A percentile compares a stretch with the other conserved stretches of the same genome.
These are phyloP conservation scores for Pythium utonaiense DNA, from an alignment of 352 stramenopile species.

Conservation along the genomic window DNA sequence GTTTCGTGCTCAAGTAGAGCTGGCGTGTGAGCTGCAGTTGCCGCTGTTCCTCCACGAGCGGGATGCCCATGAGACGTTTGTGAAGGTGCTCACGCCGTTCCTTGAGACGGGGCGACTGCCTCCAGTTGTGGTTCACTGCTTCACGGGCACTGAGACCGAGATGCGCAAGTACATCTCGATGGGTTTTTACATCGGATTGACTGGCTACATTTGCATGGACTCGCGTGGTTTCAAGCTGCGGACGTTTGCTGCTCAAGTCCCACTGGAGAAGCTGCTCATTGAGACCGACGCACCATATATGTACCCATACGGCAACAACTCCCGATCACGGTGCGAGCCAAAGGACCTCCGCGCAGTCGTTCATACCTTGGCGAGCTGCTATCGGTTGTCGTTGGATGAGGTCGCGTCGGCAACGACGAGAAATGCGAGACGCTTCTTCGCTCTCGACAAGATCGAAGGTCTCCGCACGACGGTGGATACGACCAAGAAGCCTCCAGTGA, in stretches of 20 bases:
- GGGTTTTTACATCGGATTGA: slow-evolving; percentile 75
- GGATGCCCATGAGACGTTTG: slow-evolving; percentile 52
- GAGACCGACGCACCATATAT: slow-evolving; percentile 81
- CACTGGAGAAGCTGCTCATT: slow-evolving; percentile 57
- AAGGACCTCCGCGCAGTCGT: slow-evolving; percentile 61
- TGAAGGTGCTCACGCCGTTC: slow-evolving; percentile 52
- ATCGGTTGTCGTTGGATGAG: slow-evolving; percentile 30
- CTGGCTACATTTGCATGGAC: slow-evolving; percentile 68
- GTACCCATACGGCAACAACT: slow-evolving; percentile 50
- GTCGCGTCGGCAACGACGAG: slow-evolving; percentile 39
- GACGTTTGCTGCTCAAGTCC: slow-evolving; percentile 37
- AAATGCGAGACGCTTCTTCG: slow-evolving; percentile 58
- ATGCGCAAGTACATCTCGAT: slow-evolving; percentile 51
- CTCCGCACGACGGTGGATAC: not conserved
- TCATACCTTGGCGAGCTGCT: slow-evolving; percentile 54
- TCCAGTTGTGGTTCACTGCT: slow-evolving; percentile 69
- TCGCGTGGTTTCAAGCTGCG: slow-evolving; percentile 42
- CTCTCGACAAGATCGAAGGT: slow-evolving; percentile 21
- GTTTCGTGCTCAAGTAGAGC: slow-evolving; percentile 88
- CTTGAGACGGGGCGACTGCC: slow-evolving; percentile 34
- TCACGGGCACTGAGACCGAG: slow-evolving; percentile 54
- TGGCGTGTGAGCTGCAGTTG: slow-evolving; percentile 76
- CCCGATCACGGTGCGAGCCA: slow-evolving; percentile 47
- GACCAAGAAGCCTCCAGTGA: not conserved
- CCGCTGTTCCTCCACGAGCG: slow-evolving; percentile 94